A percentile compares a stretch with the other conserved stretches of the same genome.
Evolutionary conservation across 305 asterid species (phyloP).

Genomic region (Fraxinus xanthoxyloides): DNA sequence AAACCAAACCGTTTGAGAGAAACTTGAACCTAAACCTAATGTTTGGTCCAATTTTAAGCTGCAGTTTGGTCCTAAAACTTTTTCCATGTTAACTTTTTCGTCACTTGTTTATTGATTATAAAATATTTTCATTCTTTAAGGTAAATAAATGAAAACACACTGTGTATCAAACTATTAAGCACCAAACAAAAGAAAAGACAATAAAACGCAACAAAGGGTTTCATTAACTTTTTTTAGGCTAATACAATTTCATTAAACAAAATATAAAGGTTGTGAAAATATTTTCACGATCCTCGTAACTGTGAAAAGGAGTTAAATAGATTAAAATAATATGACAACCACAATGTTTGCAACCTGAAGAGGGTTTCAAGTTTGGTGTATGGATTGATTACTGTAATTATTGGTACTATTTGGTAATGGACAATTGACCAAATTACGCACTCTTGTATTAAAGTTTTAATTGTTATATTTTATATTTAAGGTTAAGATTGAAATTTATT

Average conservation of each 20-base stretch:
- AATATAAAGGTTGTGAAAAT: not conserved
- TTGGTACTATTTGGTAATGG: not conserved
- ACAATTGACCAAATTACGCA: not conserved
- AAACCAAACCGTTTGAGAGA: not conserved
- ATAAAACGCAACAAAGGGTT: not conserved
- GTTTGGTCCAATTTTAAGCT: not conserved
- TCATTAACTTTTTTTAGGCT: not conserved
- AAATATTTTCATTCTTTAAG: not conserved
- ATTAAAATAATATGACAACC: not conserved
- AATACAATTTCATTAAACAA: not conserved
- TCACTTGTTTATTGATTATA: not conserved
- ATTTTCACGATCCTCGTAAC: not conserved
- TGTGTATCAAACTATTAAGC: too few relatives aligned
- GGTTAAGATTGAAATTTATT: not conserved
- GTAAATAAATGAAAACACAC: too few relatives aligned
- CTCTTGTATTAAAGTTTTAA: not conserved
- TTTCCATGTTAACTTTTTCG: not conserved
- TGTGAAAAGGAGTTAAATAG: not conserved
- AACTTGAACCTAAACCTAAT: not conserved
- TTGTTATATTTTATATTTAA: not conserved
- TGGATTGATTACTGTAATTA: not conserved
- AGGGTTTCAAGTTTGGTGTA: not conserved
- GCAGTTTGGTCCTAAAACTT: not conserved
- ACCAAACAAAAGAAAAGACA: not conserved
- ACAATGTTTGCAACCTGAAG: not conserved